Evolutionary conservation across 805 yeast genomes (phyloP), one percentile per base, ranked within the genome.

Genomic region (Diddensiella caesifluorescens): DNA sequence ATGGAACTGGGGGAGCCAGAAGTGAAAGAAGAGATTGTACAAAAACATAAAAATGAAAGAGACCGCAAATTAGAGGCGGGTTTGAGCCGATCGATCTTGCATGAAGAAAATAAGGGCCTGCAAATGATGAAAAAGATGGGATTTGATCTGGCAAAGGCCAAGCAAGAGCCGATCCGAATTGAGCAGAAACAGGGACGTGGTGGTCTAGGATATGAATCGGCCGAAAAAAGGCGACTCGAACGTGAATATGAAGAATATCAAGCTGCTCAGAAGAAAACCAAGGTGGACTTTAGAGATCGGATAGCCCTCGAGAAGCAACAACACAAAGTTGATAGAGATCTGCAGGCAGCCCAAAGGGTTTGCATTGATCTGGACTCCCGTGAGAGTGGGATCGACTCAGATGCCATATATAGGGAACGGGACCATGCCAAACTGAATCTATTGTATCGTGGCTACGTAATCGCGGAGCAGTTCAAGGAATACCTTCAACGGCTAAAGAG

Each of bases 121-220:
- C 50, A 65, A 4, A 75, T 77, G 47, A 76, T 78, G 83, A 62
- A 65, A 49, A 71, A 65, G 49, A 77, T 78, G 83, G 83, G 83
- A 1, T 78, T 67, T 52, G 66, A 62, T 53, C 68, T 2, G 81
- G 80, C 15, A 63, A 67, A 20, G 51, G 67, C 0, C 56, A 75
- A 13, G 80, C 81, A 0, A 48, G 39, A 18, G 44, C 52, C 10
- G 46, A 35, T 7, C 23, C 41, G 16, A 35, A 30, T 37, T 26
- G 39, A 27, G 20, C 5, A 41, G 38, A 26, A 41, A 33, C 15
- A 35, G 28, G 46, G 46, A 22, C 35, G 57, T 19, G 27, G 33
- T 18, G 43, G 51, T 25, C 31, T 46, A 35, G 48, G 54, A 31
- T 22, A 41, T 29, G 42, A 42, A 10, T 22, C 30, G 13, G 38